Base-by-base conservation (phyloP, 371 early-diverging fungal species). In the Apophysomyces variabilis region DNA sequence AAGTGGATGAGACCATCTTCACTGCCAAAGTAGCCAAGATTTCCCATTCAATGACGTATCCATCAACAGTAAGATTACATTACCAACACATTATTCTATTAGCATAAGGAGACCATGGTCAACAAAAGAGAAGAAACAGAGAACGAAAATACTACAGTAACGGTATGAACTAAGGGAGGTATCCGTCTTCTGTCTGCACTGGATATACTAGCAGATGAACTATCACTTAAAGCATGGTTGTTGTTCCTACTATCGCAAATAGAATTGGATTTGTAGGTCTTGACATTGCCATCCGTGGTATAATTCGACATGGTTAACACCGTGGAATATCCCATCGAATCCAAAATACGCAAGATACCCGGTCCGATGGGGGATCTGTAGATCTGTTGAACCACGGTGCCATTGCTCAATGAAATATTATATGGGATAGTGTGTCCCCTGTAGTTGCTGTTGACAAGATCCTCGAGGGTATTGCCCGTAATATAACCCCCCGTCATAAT, bases 361-460 rank as follows among this genome's bases (percentile, higher is more conserved):
- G 83, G 83, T 2, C 83, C 83, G 41, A 83, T 78, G 4, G 83
- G 72, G 2, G 78, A 83, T 8, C 39, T 41, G 54, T 83, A 83
- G 3, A n/a, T 35, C 9, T 46, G 36, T 38, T 69, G 61, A 4
- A 65, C 59, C 6, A 58, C 54, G 7, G 44, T 70, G 16, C 73
- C 69, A 45, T 61, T 67, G 7, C 16, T 21, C 5, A 62, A 13
- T 0, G 70, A 70, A 5, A 35, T 57, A 50, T 70, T 75, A 38
- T 82, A 82, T 9, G 41, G 44, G 21, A 82, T 70, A 2, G 44
- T 37, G 11, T 9, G 54, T 0, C 21, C 54, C 5, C 50, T 39
- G 50, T 82, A 82, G n/a, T 54, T 64, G 7, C 57, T 37, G 0
- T 69, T 57, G 4, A 75, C 71, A n/a, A 82, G 43, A 3, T 70